A percentile compares a stretch with the other conserved stretches of the same genome.
Evolutionary conservation across 257 asterid species (phyloP).

Genomic region (Capsicum pubescens): DNA sequence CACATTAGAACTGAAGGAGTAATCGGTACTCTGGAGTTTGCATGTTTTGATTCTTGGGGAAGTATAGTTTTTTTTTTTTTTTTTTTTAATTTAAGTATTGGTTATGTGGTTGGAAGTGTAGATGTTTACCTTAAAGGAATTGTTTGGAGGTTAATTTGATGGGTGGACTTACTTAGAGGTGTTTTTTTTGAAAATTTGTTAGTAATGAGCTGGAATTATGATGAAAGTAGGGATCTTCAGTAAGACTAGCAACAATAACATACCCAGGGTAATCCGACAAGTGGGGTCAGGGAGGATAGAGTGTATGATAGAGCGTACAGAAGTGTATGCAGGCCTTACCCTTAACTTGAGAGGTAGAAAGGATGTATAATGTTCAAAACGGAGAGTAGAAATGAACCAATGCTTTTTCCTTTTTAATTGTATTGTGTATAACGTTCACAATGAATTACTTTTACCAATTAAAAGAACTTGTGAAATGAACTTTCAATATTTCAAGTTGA

Average conservation of each 20-base stretch:
- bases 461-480: background rate
- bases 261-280: no score
- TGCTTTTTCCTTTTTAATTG: background rate
- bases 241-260: background rate
- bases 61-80: background rate
- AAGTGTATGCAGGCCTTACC: no score
- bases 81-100: background rate
- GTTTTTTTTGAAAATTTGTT: background rate
- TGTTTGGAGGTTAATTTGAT: background rate
- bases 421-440: background rate
- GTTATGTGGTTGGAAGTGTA: background rate
- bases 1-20: no score
- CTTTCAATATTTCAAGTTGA: background rate
- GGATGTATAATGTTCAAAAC: background rate
- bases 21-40: background rate
- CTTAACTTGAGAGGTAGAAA: no score
- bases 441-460: background rate
- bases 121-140: background rate
- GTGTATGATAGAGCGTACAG: no score
- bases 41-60: background rate
- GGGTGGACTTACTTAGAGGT: background rate
- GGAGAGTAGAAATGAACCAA: background rate
- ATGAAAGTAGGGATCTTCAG: background rate
- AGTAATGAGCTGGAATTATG: constrained; percentile 2
- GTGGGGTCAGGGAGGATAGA: no score